Percentiles rank a stretch among this genome's conserved stretches.
These are phyloP conservation scores for Sporobolomyces pararoseus DNA, from an alignment of 768 basidiomycete species.

Conservation along the genomic window DNA sequence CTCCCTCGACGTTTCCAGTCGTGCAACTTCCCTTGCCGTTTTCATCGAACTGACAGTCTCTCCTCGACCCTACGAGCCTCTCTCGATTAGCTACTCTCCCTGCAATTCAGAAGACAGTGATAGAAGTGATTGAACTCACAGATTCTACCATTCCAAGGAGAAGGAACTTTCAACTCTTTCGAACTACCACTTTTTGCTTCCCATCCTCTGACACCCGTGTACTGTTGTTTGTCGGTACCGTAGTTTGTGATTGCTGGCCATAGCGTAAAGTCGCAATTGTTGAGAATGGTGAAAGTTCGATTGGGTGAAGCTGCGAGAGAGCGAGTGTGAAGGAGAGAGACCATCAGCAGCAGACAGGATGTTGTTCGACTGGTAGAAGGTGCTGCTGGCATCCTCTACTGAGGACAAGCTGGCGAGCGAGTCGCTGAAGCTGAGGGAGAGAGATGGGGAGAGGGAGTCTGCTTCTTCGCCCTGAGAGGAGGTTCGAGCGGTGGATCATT, in stretches of 20 bases:
- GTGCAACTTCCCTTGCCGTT: conserved; percentile 10
- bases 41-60: conserved; percentile 8
- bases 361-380: too few relatives aligned
- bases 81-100: not conserved
- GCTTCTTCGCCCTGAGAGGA: too few relatives aligned
- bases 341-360: not conserved
- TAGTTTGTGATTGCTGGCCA: conserved; percentile 14
- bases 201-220: conserved; percentile 9
- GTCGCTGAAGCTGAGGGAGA: too few relatives aligned
- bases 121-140: too few relatives aligned
- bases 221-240: not conserved
- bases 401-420: too few relatives aligned
- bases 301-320: not conserved
- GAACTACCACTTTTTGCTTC: not conserved
- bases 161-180: not conserved
- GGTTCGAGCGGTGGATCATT: too few relatives aligned
- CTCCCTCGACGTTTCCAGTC: conserved; percentile 14
- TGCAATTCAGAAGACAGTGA: not conserved
- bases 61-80: not conserved
- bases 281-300: conserved; percentile 12
- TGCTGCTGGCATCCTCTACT: too few relatives aligned
- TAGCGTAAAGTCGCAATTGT: conserved; percentile 9
- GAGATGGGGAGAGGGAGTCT: too few relatives aligned
- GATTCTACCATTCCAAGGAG: conserved; percentile 8
- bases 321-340: not conserved